phyloP scores from a whole-genome alignment of 805 yeast species.

The Wickerhamiella occidentalis region DNA sequence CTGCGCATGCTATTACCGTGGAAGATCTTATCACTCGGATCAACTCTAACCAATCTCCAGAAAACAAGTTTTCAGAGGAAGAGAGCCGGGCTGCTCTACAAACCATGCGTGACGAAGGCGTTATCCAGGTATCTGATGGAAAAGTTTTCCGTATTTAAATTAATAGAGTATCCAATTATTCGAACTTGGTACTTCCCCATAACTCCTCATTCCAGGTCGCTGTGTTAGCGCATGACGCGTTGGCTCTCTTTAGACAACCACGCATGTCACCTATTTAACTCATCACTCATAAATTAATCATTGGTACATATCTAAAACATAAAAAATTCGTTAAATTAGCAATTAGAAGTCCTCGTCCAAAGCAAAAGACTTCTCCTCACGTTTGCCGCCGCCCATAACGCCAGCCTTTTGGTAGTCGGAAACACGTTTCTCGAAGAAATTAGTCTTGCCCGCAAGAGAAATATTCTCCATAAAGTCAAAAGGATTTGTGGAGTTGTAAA shows the following conservation, averaged over 20 bases:
- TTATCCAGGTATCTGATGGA: conserved; percentile 28
- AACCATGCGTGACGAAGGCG: conserved; percentile 28
- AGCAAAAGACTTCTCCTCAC: conserved; percentile 50
- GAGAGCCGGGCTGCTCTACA: conserved; percentile 32
- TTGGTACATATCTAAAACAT: conserved; percentile 1
- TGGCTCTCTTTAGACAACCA: too few relatives aligned
- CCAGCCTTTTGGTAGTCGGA: conserved; percentile 99
- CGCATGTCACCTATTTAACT: too few relatives aligned
- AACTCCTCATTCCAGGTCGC: too few relatives aligned
- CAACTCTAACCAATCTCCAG: conserved; percentile 33
- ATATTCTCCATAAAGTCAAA: conserved; percentile 99
- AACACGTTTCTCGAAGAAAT: conserved; percentile 97
- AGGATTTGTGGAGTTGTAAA: conserved; percentile 81
- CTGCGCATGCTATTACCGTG: conserved; percentile 35
- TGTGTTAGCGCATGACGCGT: too few relatives aligned
- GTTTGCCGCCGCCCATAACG: conserved; percentile 72
- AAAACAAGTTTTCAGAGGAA: conserved; percentile 29
- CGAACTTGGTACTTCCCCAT: too few relatives aligned
- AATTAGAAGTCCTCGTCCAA: conserved; percentile 87
- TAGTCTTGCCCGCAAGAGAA: conserved; percentile 95
- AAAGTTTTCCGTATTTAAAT: conserved; percentile 18
- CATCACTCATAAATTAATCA: conserved; percentile 1
- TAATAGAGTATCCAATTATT: background rate
- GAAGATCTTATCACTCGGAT: conserved; percentile 32
- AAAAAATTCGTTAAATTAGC: background rate